Evolutionary conservation across 2,329 filamentous ascomycete genomes (phyloP).

Genomic region (Arthroderma uncinatum): DNA sequence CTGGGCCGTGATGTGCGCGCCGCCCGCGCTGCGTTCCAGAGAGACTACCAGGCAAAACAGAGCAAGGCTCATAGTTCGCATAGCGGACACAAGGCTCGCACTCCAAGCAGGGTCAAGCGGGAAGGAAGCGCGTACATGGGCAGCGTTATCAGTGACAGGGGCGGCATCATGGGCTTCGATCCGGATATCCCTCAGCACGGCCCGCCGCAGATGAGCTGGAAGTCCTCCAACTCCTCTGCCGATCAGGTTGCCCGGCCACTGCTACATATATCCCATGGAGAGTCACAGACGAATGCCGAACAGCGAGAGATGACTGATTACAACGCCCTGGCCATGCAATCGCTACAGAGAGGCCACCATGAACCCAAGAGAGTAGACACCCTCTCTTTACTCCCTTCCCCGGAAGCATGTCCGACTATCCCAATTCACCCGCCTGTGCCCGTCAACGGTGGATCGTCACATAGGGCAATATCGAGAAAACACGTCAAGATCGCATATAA

Average conservation of each 20-base stretch:
- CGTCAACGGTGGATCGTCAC: conserved; percentile 38
- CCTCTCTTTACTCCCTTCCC: conserved; percentile 39
- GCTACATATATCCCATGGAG: conserved; percentile 15
- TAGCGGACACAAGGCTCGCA: conserved; percentile 34
- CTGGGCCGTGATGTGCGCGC: conserved; percentile 51
- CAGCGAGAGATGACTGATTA: conserved; percentile 29
- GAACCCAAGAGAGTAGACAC: conserved; percentile 35
- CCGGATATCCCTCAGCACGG: conserved; percentile 33
- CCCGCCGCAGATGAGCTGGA: conserved; percentile 32
- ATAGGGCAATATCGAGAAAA: conserved; percentile 50
- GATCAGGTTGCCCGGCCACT: conserved; percentile 25
- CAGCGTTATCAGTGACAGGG: conserved; percentile 45
- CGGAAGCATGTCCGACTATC: conserved; percentile 45
- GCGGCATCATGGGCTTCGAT: conserved; percentile 43
- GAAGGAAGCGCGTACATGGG: conserved; percentile 38
- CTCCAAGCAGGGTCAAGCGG: conserved; percentile 35
- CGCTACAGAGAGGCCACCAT: conserved; percentile 18
- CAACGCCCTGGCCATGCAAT: conserved; percentile 38
- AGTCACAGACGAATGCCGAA: conserved; percentile 10
- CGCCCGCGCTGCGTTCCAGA: conserved; percentile 36
- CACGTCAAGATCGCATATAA: conserved; percentile 53
- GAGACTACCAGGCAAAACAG: conserved; percentile 34
- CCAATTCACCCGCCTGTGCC: conserved; percentile 48
- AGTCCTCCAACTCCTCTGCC: conserved; percentile 40
- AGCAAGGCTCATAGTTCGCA: conserved; percentile 38